Evolutionary conservation across 2,329 filamentous ascomycete genomes (phyloP), one percentile per base, ranked within the genome.

Genomic region (Stemphylium beticola): DNA sequence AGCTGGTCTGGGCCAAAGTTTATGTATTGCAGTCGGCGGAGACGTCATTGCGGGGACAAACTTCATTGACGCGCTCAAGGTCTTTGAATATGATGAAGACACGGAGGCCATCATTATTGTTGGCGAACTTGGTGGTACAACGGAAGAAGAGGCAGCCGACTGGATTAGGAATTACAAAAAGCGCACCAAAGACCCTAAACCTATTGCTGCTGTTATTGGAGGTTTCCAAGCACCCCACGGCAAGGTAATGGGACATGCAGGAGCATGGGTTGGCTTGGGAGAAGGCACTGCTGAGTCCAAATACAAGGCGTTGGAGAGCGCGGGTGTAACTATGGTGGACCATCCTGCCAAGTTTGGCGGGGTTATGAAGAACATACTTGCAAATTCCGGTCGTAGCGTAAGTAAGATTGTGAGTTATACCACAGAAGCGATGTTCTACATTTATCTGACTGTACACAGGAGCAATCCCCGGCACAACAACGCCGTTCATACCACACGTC

Each of bases 11-110:
- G 90, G 90, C 0, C 90, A 93, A 73, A 91, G 88, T 66, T 77
- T 92, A 6, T 90, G 89, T 37, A 86, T 93, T 39, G 89, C 88
- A 14, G 88, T 93, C 79, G 90, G 90, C 2, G 90, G 90, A 2
- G 90, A 93, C 67, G 82, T 89, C 32, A 77, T 92, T 51, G 85
- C 87, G 1, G 90, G 90, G 0, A 93, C 90, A 2, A 87, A 87
- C 51, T 86, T 93, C 60, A 83, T 87, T 1, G 90, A 93, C 67
- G 88, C 85, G 0, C 75, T 92, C 52, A 82, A 82, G 54, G 81
- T 90, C 3, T 86, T 92, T 49, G 83, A 86, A 63, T 74, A 85
- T 33, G 88, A 92, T 64, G 77, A 83, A 14, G 83, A 88, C 51
- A 92, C 89, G 0, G 82, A 90, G 61, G 89, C 84, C 6, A 90